Conservation (phyloP, 192 early-diverging fungal genomes). For the Globomyces pollinis-pini region DNA sequence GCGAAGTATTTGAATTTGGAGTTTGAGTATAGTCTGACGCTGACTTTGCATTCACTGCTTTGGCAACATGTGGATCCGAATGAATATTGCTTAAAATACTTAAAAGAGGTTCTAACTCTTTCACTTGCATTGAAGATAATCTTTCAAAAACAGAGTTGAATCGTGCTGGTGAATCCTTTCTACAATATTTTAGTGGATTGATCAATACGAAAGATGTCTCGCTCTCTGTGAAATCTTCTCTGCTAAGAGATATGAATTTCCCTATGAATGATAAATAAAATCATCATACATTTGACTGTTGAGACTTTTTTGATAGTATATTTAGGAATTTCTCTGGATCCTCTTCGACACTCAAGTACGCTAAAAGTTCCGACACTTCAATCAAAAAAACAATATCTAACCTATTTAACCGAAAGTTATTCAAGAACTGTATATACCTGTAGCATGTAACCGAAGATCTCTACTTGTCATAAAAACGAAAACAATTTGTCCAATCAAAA, state of each 20-base stretch:
- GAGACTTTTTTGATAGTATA: background rate
- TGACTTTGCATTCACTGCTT: background rate
- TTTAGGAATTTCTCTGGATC: constrained; percentile 10
- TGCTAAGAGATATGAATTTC: background rate
- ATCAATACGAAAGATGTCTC: background rate
- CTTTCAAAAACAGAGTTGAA: background rate
- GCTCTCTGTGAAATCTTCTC: constrained; percentile 5
- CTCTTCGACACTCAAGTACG: constrained; percentile 6
- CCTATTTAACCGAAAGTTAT: no score
- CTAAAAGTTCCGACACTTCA: constrained; percentile 10
- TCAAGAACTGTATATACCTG: background rate
- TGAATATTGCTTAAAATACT: constrained; percentile 2
- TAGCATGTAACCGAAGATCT: background rate
- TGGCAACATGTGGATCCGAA: constrained; percentile 5
- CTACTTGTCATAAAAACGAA: background rate
- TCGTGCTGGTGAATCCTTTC: background rate
- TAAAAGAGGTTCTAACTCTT: constrained; percentile 5
- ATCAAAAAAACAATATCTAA: no score
- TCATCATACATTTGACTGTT: background rate
- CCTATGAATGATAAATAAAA: background rate
- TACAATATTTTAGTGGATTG: no score
- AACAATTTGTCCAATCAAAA: background rate
- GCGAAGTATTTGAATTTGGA: background rate
- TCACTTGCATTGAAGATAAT: background rate
- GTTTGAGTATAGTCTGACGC: background rate